These are phyloP conservation scores for Wickerhamiella sorbophila DNA, from an alignment of 805 yeast genomes.

Conservation along the genomic window DNA sequence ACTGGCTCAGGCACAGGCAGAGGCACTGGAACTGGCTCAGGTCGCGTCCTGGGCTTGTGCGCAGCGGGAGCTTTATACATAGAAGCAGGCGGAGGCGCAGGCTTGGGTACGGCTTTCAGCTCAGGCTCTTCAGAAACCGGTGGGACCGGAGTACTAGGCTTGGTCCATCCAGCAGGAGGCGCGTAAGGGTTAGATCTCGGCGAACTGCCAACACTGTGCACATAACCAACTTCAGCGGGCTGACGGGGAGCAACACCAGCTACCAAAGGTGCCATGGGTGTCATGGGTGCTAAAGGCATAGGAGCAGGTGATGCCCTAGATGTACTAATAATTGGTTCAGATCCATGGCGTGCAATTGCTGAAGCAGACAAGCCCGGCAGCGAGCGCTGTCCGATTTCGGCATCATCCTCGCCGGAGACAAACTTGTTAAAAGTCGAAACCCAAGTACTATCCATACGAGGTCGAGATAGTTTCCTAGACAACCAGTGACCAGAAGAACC, in stretches of 20 bases:
- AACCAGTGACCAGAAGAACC: slow-evolving; percentile 49
- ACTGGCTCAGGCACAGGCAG: background rate
- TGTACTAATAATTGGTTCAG: background rate
- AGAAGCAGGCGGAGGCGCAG: background rate
- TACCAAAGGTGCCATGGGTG: background rate
- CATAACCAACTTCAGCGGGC: slow-evolving; percentile 1
- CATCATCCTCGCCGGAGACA: slow-evolving; percentile 71
- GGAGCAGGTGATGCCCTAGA: background rate
- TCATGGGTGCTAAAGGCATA: background rate
- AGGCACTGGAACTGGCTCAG: too few relatives aligned
- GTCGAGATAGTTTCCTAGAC: slow-evolving; percentile 35
- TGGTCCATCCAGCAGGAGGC: background rate
- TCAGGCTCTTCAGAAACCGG: background rate
- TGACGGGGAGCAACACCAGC: too few relatives aligned
- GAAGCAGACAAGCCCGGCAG: background rate
- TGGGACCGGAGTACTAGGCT: background rate
- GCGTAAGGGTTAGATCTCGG: slow-evolving; percentile 5
- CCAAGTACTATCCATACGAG: slow-evolving; percentile 64
- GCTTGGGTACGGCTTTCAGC: background rate
- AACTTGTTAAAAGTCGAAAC: slow-evolving; percentile 65
- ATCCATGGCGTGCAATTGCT: background rate
- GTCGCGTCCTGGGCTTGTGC: too few relatives aligned
- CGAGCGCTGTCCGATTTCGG: slow-evolving; percentile 2
- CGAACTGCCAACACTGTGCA: slow-evolving; percentile 2
- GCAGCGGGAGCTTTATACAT: too few relatives aligned